These are phyloP conservation scores for Davidsoniella neocaledoniae DNA, from an alignment of 2,329 filamentous ascomycete genomes.

Conservation along the genomic window DNA sequence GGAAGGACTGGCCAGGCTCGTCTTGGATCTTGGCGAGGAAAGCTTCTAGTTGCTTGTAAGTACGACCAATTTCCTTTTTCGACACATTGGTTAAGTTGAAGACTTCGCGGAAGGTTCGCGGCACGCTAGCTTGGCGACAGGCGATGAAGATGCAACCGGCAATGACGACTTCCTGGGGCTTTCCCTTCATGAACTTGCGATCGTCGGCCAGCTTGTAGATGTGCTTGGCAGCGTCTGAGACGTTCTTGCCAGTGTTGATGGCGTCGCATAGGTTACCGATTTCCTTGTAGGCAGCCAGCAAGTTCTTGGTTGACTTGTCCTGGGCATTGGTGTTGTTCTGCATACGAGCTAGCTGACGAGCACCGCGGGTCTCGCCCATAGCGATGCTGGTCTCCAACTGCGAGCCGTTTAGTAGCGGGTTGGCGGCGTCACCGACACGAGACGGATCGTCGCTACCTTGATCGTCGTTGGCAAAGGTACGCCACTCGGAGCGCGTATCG, in stretches of 20 bases:
- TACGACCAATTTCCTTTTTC: constrained; percentile 93
- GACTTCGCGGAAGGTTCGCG: constrained; percentile 87
- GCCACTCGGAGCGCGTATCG: constrained; percentile 94
- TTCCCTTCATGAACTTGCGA: constrained; percentile 85
- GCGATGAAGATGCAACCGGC: constrained; percentile 96
- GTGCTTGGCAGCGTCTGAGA: constrained; percentile 81
- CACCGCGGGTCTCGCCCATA: constrained; percentile 56
- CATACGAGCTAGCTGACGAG: constrained; percentile 62
- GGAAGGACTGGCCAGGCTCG: constrained; percentile 28
- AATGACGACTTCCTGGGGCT: constrained; percentile 83
- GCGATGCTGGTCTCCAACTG: constrained; percentile 81
- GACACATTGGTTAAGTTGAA: constrained; percentile 82
- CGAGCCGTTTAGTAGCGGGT: constrained; percentile 75
- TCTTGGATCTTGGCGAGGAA: constrained; percentile 64
- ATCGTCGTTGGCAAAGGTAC: constrained; percentile 96
- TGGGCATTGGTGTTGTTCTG: constrained; percentile 70
- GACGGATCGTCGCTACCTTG: constrained; percentile 92
- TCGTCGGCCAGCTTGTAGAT: constrained; percentile 93
- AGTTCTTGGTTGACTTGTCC: constrained; percentile 67
- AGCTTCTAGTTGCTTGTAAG: constrained; percentile 83
- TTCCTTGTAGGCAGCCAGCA: constrained; percentile 75
- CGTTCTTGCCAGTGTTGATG: constrained; percentile 62
- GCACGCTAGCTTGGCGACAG: constrained; percentile 73
- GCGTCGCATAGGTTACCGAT: constrained; percentile 78
- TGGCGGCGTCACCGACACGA: constrained; percentile 88